These are phyloP conservation scores for Torulaspora microellipsoides DNA, from an alignment of 805 yeast species.

Conservation along the genomic window DNA sequence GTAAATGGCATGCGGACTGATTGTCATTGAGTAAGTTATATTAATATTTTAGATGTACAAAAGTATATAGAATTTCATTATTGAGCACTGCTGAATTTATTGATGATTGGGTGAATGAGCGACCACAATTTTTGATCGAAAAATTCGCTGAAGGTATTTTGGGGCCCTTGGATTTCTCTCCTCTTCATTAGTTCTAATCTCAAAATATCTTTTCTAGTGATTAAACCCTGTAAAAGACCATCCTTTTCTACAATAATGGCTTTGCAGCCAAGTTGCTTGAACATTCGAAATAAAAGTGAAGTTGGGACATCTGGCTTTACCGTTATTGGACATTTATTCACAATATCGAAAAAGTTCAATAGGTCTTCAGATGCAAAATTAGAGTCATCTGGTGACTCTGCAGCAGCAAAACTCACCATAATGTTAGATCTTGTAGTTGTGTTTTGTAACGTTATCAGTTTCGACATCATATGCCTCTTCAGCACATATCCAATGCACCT, in stretches of 20 bases:
- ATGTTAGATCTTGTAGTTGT: conserved; percentile 19
- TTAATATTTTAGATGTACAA: neutral
- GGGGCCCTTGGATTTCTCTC: conserved; percentile 29
- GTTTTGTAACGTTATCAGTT: conserved; percentile 16
- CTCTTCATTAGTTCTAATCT: conserved; percentile 46
- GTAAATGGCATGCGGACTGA: conserved; percentile 64
- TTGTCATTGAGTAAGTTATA: neutral
- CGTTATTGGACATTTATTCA: conserved; percentile 56
- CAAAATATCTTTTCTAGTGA: conserved; percentile 80
- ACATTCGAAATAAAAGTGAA: conserved; percentile 60
- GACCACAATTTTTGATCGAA: conserved; percentile 27
- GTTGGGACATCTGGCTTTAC: conserved; percentile 52
- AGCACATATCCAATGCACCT: conserved; percentile 36
- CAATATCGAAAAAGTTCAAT: conserved; percentile 28
- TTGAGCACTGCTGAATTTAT: conserved; percentile 8
- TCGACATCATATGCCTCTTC: conserved; percentile 24
- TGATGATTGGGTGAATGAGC: conserved; percentile 15
- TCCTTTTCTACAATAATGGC: conserved; percentile 60
- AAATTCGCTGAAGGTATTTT: conserved; percentile 20
- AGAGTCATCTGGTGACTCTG: conserved; percentile 1
- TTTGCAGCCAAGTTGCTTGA: conserved; percentile 76
- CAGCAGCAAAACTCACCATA: conserved; percentile 7
- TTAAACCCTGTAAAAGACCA: conserved; percentile 64
- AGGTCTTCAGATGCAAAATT: conserved; percentile 23
- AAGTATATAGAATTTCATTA: neutral